Evolutionary conservation across 257 asterid genomes (phyloP), one percentile per base, ranked within the genome.

Genomic region (Solanum ossicruentum): DNA sequence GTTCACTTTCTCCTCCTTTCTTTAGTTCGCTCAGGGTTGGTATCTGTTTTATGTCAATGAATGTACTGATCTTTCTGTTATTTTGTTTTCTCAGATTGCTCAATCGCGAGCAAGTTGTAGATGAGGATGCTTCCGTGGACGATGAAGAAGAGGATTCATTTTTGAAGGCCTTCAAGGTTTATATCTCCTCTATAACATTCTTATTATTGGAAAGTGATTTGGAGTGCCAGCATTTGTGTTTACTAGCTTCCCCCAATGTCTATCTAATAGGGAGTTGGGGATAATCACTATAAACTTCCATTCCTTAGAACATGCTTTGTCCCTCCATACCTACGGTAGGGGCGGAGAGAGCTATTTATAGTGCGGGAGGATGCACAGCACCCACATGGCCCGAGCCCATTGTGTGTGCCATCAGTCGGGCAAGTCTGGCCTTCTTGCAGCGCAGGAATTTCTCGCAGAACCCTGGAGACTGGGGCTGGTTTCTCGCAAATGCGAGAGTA

Each of bases 71-170:
- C 13, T 26, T 78, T 78, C 49, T 78, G 20, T 72, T 72, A 28
- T 32, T 78, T 78, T 78, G 47, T 78, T 52, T 52, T 86, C 82
- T 80, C 65, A 97, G 99, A 87, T 92, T 97, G 87, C 98, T 97
- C 72, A 55, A 97, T 87, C 98, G 99, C 6, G 98, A 97, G 3
- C 98, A 93, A 85, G 90, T 92, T 86, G 97, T 90, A 55, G 93
- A 89, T 41, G 99, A 97, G 88, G 98, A 97, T 86, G 90, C 94
- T 80, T 83, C 90, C 26, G 32, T 93, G 90, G 98, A 97, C 21
- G 98, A 93, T 84, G 99, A 97, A 89, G 98, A 95, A 91, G 99
- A 96, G 86, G 93, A 97, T 85, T 96, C 98, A 71, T 94, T 97
- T 85, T 87, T 97, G 85, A 97, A 97, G 93, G 99, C 99, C 75